Base-by-base conservation (phyloP, 2,329 filamentous ascomycete genomes). In the Calonectria hawksworthii region DNA sequence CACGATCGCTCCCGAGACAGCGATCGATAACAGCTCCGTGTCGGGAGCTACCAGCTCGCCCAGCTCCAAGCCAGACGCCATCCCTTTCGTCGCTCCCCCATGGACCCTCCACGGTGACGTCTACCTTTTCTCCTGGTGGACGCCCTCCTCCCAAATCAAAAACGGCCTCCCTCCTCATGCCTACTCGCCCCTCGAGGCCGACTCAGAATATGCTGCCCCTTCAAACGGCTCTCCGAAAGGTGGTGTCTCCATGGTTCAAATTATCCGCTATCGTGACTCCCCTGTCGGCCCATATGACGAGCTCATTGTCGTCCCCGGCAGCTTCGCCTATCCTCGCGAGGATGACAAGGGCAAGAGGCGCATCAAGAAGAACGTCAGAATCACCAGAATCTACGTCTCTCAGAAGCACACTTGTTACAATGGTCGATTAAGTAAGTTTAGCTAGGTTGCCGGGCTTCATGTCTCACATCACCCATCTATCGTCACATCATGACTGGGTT, bases 231-330 rank as follows among this genome's bases (percentile, higher is more conserved):
- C 82, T 38, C 83, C 86, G 7, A 76, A 84, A 21, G 88, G 89
- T 21, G 89, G 89, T 0, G 74, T 90, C 9, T 84, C 86, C 75
- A 87, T 88, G 83, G 82, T 90, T 21, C 88, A 90, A 81, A 80
- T 91, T 69, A 84, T 91, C 36, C 85, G 89, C 11, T 91, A 91
- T 79, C 83, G 81, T 1, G 85, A 89, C 26, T 88, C 86, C 5
- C 89, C 89, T 0, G 88, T 89, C 4, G 90, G 90, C 0, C 85
- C 89, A 0, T 91, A 91, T 72, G 89, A 91, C 76, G 89, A 91
- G 81, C 79, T 91, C 70, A 81, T 89, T 32, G 77, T 90, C 36
- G 81, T 85, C 3, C 89, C 89, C 0, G 89, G 89, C 1, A 83
- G 79, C 44, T 90, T 87, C 73, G 83, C 85, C 18, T 88, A 87